phyloP scores from a whole-genome alignment of 108 stramenopile genomes.

The Skeletonema potamos region DNA sequence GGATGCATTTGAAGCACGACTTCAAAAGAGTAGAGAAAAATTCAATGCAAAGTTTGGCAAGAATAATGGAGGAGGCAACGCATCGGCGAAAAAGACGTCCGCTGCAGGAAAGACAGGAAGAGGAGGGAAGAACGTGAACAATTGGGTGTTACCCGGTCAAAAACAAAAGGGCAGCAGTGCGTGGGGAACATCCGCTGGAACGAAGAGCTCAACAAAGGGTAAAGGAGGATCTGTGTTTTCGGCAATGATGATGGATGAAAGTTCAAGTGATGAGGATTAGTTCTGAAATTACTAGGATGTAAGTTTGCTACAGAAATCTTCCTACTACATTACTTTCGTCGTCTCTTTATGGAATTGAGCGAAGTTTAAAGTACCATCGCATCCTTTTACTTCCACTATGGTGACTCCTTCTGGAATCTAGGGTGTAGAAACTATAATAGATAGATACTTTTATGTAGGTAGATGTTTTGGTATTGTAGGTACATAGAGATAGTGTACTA shows the following conservation, averaged over 20 bases:
- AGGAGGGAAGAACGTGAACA: slow-evolving; percentile 17
- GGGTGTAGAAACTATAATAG: too few relatives aligned
- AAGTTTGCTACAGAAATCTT: too few relatives aligned
- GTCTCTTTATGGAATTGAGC: too few relatives aligned
- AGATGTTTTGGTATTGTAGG: too few relatives aligned
- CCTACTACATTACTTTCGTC: too few relatives aligned
- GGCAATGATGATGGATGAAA: slow-evolving; percentile 90
- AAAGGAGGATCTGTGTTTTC: slow-evolving; percentile 70
- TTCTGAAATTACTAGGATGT: too few relatives aligned
- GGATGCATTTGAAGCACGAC: slow-evolving; percentile 59
- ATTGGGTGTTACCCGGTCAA: slow-evolving; percentile 48
- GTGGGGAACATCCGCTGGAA: slow-evolving; percentile 25
- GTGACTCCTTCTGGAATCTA: too few relatives aligned
- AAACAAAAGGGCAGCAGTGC: slow-evolving; percentile 20
- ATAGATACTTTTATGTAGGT: too few relatives aligned
- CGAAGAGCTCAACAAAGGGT: slow-evolving; percentile 35
- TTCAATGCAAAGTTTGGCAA: slow-evolving; percentile 17
- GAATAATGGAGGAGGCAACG: slow-evolving; percentile 8
- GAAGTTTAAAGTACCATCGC: too few relatives aligned
- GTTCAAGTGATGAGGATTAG: slow-evolving; percentile 80
- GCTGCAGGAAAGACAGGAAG: slow-evolving; percentile 12
- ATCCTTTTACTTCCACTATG: too few relatives aligned
- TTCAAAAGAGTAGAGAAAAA: slow-evolving; percentile 47
- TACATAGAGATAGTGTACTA: too few relatives aligned
- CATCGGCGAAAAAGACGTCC: slow-evolving; percentile 17